Evolutionary conservation across 2,329 filamentous ascomycete species (phyloP).

Genomic region (Botryotinia globosa): DNA sequence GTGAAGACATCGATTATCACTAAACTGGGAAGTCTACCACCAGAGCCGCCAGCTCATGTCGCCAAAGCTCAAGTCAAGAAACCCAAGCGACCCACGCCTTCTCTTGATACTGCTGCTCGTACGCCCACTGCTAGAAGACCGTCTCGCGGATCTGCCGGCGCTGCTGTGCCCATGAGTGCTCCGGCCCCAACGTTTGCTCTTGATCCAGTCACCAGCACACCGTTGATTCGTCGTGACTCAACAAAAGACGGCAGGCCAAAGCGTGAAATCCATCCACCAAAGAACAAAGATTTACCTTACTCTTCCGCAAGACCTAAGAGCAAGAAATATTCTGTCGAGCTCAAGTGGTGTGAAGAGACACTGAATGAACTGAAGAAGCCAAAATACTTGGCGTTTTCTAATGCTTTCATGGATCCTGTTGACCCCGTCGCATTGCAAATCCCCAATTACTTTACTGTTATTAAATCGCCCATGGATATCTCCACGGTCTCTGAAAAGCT

Average conservation of each 20-base stretch:
- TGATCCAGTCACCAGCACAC: slow-evolving; percentile 67
- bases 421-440: slow-evolving; percentile 94
- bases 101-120: slow-evolving; percentile 41
- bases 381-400: slow-evolving; percentile 66
- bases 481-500: slow-evolving; percentile 77
- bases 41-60: slow-evolving; percentile 44
- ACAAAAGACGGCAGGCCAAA: slow-evolving; percentile 79
- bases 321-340: slow-evolving; percentile 83
- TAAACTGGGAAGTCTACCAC: slow-evolving; percentile 46
- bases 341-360: slow-evolving; percentile 85
- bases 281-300: slow-evolving; percentile 88
- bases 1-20: slow-evolving; percentile 60
- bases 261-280: slow-evolving; percentile 88
- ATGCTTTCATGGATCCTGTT: slow-evolving; percentile 78
- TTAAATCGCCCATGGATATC: slow-evolving; percentile 97
- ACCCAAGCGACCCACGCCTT: slow-evolving; percentile 57
- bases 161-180: slow-evolving; percentile 39
- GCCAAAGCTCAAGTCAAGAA: slow-evolving; percentile 54
- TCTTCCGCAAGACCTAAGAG: slow-evolving; percentile 78
- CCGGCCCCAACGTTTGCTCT: slow-evolving; percentile 65
- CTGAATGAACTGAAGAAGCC: slow-evolving; percentile 73
- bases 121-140: slow-evolving; percentile 40
- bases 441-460: slow-evolving; percentile 85
- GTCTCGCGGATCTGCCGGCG: slow-evolving; percentile 35
- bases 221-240: slow-evolving; percentile 82